Conservation (phyloP, 768 basidiomycete genomes). For the Termitomyces sp. region DNA sequence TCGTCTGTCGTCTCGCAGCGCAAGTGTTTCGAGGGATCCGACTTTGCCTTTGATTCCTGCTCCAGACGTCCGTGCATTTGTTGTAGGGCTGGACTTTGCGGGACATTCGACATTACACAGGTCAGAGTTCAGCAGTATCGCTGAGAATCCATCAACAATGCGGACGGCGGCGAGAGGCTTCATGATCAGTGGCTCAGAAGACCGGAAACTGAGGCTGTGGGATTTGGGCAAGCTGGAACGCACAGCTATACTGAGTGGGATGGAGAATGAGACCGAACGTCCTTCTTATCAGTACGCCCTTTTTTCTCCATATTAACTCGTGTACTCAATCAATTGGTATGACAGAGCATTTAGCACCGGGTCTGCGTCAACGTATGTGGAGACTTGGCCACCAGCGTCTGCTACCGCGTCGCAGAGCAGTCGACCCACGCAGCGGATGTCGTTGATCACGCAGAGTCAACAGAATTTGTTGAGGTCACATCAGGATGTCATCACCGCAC, state of each 20-base stretch:
- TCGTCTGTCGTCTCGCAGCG: slow-evolving; percentile 26
- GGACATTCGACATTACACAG: slow-evolving; percentile 53
- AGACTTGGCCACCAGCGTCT: slow-evolving; percentile 52
- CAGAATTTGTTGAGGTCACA: slow-evolving; percentile 82
- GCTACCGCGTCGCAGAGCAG: slow-evolving; percentile 46
- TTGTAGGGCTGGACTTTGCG: slow-evolving; percentile 74
- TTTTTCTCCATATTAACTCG: not conserved
- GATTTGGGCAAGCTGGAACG: slow-evolving; percentile 71
- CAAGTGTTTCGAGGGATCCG: slow-evolving; percentile 21
- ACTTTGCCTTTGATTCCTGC: slow-evolving; percentile 42
- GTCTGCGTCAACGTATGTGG: slow-evolving; percentile 49
- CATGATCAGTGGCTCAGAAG: slow-evolving; percentile 86
- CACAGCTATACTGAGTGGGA: slow-evolving; percentile 75
- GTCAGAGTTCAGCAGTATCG: slow-evolving; percentile 43
- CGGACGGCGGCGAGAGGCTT: slow-evolving; percentile 53
- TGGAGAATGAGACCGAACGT: slow-evolving; percentile 69
- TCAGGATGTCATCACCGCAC: slow-evolving; percentile 83
- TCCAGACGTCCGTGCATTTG: slow-evolving; percentile 63
- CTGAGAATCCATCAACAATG: slow-evolving; percentile 32
- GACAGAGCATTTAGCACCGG: slow-evolving; percentile 33
- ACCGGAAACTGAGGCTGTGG: slow-evolving; percentile 84
- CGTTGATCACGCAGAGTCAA: slow-evolving; percentile 75
- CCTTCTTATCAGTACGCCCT: slow-evolving; percentile 69
- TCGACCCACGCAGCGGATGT: slow-evolving; percentile 70
- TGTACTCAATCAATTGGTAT: not conserved